Base-by-base conservation (phyloP, 2,329 filamentous ascomycete genomes). In the Sporothrix dimorphospora region DNA sequence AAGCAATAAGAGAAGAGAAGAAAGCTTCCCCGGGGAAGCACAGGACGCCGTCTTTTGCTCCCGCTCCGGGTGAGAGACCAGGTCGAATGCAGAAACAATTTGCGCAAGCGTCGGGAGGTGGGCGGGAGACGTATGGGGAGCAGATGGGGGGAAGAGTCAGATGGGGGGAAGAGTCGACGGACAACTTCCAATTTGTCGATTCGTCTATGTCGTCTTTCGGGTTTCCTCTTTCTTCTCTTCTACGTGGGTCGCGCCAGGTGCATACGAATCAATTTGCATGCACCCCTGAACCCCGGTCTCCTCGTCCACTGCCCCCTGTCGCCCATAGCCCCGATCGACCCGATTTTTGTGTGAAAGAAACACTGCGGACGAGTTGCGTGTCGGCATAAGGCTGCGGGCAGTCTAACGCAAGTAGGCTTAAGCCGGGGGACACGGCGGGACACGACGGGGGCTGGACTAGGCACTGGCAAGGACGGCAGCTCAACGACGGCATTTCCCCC, bases 41-140 rank as follows among this genome's bases (percentile, higher is more conserved):
- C 16, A 57, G 27, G 14, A 8, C 53, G 53, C 53, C 27, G 14
- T 24, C 27, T 34, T 34, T 57, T 19, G 53, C 2, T 5, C 14
- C 53, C 53, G 53, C 53, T 6, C 8, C n/a, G n/a, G n/a, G n/a
- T n/a, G n/a, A n/a, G 27, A 34, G 30, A 34, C 53, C 53, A 57
- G 16, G 14, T n/a, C 16, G 27, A 34, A 57, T 34, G 1, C 8
- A 57, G 27, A 7, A 57, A 3, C 27, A 57, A 19, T 57, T 57
- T 57, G 53, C 53, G 53, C 53, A 24, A 53, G 21, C 49, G 49
- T n/a, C 49, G 49, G 21, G 49, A 21, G 19, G 47, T 19, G n/a
- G 21, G 49, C 49, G 49, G 49, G 49, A 53, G 49, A 53, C n/a
- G 49, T n/a, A n/a, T 53, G n/a, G n/a, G n/a, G n/a, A n/a, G n/a